phyloP scores from a whole-genome alignment of 2,329 filamentous ascomycete genomes.

The Colletotrichum sp. region DNA sequence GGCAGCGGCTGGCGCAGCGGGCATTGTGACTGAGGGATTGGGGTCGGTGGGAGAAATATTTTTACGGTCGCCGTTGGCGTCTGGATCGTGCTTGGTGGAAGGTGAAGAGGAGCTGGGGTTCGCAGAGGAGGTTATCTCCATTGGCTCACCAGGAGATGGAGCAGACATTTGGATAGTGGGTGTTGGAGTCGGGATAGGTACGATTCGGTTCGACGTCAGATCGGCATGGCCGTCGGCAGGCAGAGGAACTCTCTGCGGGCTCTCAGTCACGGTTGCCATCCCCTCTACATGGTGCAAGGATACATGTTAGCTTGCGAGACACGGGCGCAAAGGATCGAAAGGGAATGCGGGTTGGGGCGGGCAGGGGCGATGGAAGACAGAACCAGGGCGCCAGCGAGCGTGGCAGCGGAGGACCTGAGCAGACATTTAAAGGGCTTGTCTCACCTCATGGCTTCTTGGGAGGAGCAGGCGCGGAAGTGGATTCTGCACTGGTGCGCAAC shows the following conservation, averaged over 20 bases:
- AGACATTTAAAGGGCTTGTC: slow-evolving; percentile 8
- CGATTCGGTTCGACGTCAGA: slow-evolving; percentile 56
- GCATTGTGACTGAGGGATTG: slow-evolving; percentile 47
- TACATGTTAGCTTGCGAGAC: slow-evolving; percentile 23
- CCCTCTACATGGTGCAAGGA: slow-evolving; percentile 39
- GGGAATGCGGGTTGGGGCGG: slow-evolving; percentile 8
- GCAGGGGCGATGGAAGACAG: not conserved
- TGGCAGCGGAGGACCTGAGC: slow-evolving; percentile 8
- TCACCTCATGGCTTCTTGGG: slow-evolving; percentile 21
- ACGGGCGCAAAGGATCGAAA: slow-evolving; percentile 1
- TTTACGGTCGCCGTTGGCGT: slow-evolving; percentile 37
- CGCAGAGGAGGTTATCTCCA: slow-evolving; percentile 64
- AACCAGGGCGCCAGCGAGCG: slow-evolving; percentile 22
- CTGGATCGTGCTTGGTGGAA: slow-evolving; percentile 21
- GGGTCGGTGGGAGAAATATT: slow-evolving; percentile 44
- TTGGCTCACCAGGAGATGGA: slow-evolving; percentile 62
- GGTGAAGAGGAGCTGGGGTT: slow-evolving; percentile 33
- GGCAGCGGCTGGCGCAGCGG: slow-evolving; percentile 59
- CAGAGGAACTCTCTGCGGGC: slow-evolving; percentile 48
- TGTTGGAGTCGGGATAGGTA: slow-evolving; percentile 55
- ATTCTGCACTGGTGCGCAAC: not conserved
- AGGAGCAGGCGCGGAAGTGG: not conserved
- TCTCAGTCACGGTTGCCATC: slow-evolving; percentile 60
- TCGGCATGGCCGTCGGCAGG: slow-evolving; percentile 46
- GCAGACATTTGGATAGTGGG: slow-evolving; percentile 65